Conservation (phyloP, 139 green algal genomes). For the Chlorella sp. region DNA sequence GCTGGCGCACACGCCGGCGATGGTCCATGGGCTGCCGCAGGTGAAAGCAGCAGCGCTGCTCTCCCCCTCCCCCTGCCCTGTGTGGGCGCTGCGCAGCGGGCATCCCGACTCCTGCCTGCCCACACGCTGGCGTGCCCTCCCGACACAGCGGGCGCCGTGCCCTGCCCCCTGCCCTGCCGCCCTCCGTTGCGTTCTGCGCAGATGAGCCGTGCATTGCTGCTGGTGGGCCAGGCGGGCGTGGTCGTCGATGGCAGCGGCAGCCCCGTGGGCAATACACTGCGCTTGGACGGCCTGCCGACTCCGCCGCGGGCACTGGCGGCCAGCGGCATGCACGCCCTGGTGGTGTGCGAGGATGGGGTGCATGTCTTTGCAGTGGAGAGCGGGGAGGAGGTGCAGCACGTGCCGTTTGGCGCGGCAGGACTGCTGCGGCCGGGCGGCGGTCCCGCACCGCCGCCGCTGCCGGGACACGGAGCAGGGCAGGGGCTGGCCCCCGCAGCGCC, state of each 20-base stretch:
- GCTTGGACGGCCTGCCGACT: constrained; percentile 33
- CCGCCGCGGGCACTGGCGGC: constrained; percentile 36
- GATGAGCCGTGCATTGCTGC: too few species aligned
- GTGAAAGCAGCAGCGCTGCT: background rate
- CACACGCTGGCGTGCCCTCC: too few species aligned
- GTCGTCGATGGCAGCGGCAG: constrained; percentile 32
- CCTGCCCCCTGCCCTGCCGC: background rate
- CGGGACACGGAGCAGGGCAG: background rate
- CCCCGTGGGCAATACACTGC: constrained; percentile 38
- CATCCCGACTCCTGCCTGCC: too few species aligned
- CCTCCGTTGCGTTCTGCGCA: constrained; percentile 1
- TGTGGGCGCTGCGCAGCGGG: too few species aligned
- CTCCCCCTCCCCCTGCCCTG: background rate
- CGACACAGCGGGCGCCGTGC: too few species aligned
- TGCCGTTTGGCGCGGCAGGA: constrained; percentile 23
- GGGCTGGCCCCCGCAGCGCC: background rate
- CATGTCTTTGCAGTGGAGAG: constrained; percentile 38
- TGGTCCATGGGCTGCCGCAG: constrained; percentile 3
- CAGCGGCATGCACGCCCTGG: constrained; percentile 38
- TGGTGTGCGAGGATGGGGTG: constrained; percentile 34
- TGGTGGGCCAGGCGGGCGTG: constrained; percentile 47
- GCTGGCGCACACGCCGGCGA: constrained; percentile 20
- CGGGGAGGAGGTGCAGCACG: constrained; percentile 36
- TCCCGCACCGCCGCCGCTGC: too few species aligned
- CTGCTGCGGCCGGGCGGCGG: constrained; percentile 15